phyloP scores from a whole-genome alignment of 306 rosid genomes.

The Chamaecrista fasciculata region DNA sequence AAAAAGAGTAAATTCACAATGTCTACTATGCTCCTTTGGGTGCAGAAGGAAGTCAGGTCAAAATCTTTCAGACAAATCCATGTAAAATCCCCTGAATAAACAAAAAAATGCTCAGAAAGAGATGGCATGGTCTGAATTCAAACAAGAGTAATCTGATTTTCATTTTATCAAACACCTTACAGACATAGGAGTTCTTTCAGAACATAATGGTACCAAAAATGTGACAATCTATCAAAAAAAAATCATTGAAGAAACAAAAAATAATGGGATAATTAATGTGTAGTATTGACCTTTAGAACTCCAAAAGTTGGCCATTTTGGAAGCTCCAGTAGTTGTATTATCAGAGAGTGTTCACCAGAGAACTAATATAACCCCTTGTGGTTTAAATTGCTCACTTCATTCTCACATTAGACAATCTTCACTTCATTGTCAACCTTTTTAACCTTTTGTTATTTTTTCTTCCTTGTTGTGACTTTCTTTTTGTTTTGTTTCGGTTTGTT shows the following conservation, averaged over 20 bases:
- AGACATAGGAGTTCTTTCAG: background rate
- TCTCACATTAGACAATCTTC: too few species aligned
- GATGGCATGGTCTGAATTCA: background rate
- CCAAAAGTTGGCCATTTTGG: slow-evolving; percentile 22
- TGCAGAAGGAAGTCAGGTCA: slow-evolving; percentile 44
- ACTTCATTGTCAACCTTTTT: too few species aligned
- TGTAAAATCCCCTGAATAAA: slow-evolving; percentile 40
- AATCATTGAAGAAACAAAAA: background rate
- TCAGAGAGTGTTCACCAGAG: too few species aligned
- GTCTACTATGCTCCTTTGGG: slow-evolving; percentile 40
- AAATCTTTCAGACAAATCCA: slow-evolving; percentile 43
- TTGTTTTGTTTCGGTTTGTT: too few species aligned
- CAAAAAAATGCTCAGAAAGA: background rate
- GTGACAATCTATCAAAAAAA: background rate
- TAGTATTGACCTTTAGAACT: background rate
- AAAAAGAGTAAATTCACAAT: slow-evolving; percentile 41
- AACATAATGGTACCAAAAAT: background rate
- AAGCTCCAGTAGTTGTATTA: background rate
- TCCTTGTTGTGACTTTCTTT: too few species aligned
- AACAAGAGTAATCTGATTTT: background rate
- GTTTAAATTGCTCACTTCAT: too few species aligned
- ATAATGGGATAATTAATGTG: too few species aligned
- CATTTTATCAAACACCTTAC: background rate
- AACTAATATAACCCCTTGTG: too few species aligned
- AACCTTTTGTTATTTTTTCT: too few species aligned